Conservation (phyloP, 2,329 filamentous ascomycete species). For the Coniochaeta sp. region DNA sequence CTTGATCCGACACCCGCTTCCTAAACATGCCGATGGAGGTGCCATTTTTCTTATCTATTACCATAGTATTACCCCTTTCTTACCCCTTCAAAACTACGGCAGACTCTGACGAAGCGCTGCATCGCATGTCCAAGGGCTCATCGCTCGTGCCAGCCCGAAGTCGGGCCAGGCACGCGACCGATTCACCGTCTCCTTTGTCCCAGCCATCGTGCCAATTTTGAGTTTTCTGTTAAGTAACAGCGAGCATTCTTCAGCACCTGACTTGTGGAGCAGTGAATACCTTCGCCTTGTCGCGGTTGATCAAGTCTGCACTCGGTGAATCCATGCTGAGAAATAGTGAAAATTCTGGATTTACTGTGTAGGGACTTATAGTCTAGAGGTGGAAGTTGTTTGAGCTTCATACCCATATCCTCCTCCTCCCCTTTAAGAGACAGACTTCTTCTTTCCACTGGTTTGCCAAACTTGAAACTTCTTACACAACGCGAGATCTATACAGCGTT, state of each 20-base stretch:
- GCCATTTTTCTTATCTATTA: background rate
- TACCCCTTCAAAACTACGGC: background rate
- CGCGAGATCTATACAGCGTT: too few species aligned
- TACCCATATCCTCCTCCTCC: too few species aligned
- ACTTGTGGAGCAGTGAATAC: background rate
- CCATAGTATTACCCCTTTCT: background rate
- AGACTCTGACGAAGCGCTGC: background rate
- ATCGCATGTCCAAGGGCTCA: background rate
- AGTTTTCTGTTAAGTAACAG: background rate
- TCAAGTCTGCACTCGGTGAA: background rate
- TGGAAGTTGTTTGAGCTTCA: too few species aligned
- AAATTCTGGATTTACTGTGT: background rate
- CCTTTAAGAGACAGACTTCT: too few species aligned
- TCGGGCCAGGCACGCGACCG: background rate
- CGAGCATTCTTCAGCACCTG: background rate
- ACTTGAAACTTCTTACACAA: too few species aligned
- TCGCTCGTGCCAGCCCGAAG: background rate
- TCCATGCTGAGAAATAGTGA: background rate
- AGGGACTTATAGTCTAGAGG: too few species aligned
- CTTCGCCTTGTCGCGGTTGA: background rate
- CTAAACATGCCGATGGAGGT: conserved; percentile 1
- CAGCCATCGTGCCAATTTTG: background rate
- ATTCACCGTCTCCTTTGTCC: background rate
- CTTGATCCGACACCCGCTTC: background rate
- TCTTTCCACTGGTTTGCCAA: too few species aligned